Conservation (phyloP, 1,284 basidiomycete species). For the Heterobasidion irregulare region DNA sequence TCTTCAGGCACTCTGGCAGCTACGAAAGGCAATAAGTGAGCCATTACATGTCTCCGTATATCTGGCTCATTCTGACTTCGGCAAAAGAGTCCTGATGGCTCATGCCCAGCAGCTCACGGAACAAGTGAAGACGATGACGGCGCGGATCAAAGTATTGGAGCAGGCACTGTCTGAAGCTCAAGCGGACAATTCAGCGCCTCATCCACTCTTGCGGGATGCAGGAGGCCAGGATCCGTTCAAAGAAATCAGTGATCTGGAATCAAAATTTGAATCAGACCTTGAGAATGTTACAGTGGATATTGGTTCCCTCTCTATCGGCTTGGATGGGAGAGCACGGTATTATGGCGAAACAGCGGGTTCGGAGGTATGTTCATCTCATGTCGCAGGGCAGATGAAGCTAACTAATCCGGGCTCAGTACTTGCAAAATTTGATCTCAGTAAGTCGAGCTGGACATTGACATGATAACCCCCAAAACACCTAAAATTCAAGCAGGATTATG, state of each 20-base stretch:
- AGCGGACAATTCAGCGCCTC: background rate
- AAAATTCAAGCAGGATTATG: background rate
- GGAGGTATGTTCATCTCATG: slow-evolving; percentile 24
- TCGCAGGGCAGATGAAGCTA: background rate
- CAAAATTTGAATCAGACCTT: slow-evolving; percentile 7
- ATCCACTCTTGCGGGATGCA: slow-evolving; percentile 2
- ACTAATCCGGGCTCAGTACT: slow-evolving; percentile 23
- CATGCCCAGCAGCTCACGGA: slow-evolving; percentile 36
- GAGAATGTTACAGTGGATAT: slow-evolving; percentile 20
- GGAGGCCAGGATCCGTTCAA: background rate
- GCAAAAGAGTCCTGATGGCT: slow-evolving; percentile 34
- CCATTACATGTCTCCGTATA: background rate
- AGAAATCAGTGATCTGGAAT: slow-evolving; percentile 1
- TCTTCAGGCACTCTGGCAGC: slow-evolving; percentile 35
- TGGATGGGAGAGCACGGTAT: slow-evolving; percentile 36
- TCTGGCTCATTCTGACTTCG: too few relatives aligned
- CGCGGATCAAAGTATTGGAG: slow-evolving; percentile 51
- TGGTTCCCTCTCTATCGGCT: slow-evolving; percentile 35
- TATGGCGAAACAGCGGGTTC: slow-evolving; percentile 39
- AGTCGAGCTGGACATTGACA: slow-evolving; percentile 7
- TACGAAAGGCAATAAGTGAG: slow-evolving; percentile 49
- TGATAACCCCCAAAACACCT: background rate
- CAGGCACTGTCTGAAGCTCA: slow-evolving; percentile 34
- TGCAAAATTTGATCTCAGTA: slow-evolving; percentile 35
- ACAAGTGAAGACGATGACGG: slow-evolving; percentile 33